Conservation (phyloP, 495 filamentous ascomycete species). For the Tuber borchii region DNA sequence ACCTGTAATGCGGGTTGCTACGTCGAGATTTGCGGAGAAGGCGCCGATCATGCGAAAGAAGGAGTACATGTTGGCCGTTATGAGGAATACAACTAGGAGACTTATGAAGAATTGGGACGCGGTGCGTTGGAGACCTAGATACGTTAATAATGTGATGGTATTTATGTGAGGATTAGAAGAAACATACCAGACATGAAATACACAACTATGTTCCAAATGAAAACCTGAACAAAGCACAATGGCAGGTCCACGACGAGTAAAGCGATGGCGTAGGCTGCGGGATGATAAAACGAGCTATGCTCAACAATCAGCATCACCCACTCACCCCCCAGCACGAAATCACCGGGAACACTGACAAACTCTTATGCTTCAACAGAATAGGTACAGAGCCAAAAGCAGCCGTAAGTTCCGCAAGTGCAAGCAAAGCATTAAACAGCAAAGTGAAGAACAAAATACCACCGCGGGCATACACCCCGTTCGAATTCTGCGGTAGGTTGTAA, state of each 20-base stretch:
- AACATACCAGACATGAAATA: slow-evolving; percentile 60
- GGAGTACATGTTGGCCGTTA: slow-evolving; percentile 71
- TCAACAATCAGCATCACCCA: neutral
- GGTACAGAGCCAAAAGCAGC: slow-evolving; percentile 62
- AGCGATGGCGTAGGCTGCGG: slow-evolving; percentile 69
- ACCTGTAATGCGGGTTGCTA: slow-evolving; percentile 59
- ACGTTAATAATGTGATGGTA: slow-evolving; percentile 24
- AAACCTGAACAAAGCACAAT: slow-evolving; percentile 60
- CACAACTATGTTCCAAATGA: slow-evolving; percentile 66
- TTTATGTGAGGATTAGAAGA: neutral
- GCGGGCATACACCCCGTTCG: slow-evolving; percentile 50
- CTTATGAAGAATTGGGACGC: slow-evolving; percentile 81
- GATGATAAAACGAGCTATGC: slow-evolving; percentile 64
- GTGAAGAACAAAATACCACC: slow-evolving; percentile 62
- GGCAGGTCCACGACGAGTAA: slow-evolving; percentile 71
- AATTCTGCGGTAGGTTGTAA: slow-evolving; percentile 59
- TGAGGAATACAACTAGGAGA: slow-evolving; percentile 53
- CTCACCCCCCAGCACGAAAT: neutral
- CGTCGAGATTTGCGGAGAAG: slow-evolving; percentile 56
- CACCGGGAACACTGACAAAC: slow-evolving; percentile 46
- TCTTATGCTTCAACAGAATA: slow-evolving; percentile 76
- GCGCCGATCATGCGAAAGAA: slow-evolving; percentile 72
- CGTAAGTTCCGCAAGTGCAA: slow-evolving; percentile 70
- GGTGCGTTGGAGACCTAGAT: slow-evolving; percentile 54
- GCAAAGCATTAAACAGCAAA: slow-evolving; percentile 71